Percentiles rank a stretch among this genome's conserved stretches.
Evolutionary conservation across 345 rosid species (phyloP).

Genomic region (Pseudoturritis turrita): DNA sequence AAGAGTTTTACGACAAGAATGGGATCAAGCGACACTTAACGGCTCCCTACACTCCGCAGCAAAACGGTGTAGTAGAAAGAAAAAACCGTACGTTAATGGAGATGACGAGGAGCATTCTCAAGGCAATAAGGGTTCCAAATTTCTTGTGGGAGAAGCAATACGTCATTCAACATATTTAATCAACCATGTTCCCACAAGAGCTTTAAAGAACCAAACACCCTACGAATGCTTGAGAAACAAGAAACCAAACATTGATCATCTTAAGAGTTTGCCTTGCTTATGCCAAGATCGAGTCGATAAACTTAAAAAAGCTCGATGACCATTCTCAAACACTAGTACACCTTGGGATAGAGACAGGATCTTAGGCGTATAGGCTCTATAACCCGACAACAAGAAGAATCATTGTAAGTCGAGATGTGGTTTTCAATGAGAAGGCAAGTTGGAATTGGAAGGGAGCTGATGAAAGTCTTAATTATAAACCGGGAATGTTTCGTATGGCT

Average conservation of each 20-base stretch:
- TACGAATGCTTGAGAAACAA: background rate
- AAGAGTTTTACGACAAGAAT: background rate
- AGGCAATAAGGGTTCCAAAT: background rate
- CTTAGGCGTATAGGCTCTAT: background rate
- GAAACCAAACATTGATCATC: background rate
- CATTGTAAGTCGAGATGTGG: background rate
- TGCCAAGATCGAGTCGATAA: too few species aligned
- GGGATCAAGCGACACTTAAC: background rate
- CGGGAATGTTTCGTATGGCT: background rate
- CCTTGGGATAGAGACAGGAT: background rate
- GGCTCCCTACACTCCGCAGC: background rate
- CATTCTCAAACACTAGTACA: background rate
- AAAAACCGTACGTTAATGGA: background rate
- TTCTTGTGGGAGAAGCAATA: background rate
- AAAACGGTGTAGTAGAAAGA: background rate
- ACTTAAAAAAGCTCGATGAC: background rate
- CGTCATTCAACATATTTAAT: too few species aligned
- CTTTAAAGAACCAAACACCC: background rate
- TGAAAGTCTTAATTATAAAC: rapidly evolving
- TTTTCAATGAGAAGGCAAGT: background rate
- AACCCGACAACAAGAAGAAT: background rate
- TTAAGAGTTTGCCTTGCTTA: background rate
- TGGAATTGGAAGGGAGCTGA: background rate
- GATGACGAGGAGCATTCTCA: background rate
- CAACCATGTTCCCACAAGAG: background rate